Percentiles rank a stretch among this genome's conserved stretches.
phyloP scores from a whole-genome alignment of 306 rosid genomes.

The Rosa multiflora region DNA sequence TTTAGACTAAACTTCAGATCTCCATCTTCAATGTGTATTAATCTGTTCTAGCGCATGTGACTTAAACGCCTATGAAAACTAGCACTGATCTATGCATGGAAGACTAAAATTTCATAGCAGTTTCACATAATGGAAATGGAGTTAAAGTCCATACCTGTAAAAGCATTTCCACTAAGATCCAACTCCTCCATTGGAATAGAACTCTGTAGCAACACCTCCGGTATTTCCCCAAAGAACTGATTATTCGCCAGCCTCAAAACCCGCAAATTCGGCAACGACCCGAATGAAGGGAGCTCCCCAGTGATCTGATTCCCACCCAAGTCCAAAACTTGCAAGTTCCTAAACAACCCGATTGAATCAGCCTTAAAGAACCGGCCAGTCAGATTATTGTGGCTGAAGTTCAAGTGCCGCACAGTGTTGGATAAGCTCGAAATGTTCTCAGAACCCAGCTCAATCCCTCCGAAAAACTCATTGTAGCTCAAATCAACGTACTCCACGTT shows the following conservation, averaged over 20 bases:
- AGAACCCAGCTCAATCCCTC: constrained; percentile 42
- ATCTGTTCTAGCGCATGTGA: background rate
- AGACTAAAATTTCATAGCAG: background rate
- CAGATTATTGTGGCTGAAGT: constrained; percentile 59
- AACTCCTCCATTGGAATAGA: constrained; percentile 59
- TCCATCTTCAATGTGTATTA: background rate
- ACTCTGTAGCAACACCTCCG: constrained; percentile 56
- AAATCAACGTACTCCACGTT: constrained; percentile 76
- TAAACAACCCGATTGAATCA: constrained; percentile 50
- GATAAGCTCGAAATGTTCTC: constrained; percentile 66
- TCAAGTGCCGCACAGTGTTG: constrained; percentile 53
- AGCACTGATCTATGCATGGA: background rate
- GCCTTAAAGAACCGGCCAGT: constrained; percentile 57
- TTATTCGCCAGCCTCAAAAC: constrained; percentile 56
- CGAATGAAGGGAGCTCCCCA: constrained; percentile 80
- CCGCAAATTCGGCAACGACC: constrained; percentile 49
- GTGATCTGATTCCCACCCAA: constrained; percentile 57
- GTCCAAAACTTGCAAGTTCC: constrained; percentile 72
- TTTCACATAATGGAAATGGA: background rate
- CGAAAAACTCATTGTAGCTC: constrained; percentile 69
- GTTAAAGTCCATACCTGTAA: constrained; percentile 56
- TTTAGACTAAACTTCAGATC: background rate
- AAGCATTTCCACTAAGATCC: constrained; percentile 84
- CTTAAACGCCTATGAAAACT: background rate
- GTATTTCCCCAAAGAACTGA: constrained; percentile 60